Evolutionary conservation across 495 filamentous ascomycete species (phyloP), one percentile per base, ranked within the genome.

Genomic region (Penicillium cosmopolitanum): DNA sequence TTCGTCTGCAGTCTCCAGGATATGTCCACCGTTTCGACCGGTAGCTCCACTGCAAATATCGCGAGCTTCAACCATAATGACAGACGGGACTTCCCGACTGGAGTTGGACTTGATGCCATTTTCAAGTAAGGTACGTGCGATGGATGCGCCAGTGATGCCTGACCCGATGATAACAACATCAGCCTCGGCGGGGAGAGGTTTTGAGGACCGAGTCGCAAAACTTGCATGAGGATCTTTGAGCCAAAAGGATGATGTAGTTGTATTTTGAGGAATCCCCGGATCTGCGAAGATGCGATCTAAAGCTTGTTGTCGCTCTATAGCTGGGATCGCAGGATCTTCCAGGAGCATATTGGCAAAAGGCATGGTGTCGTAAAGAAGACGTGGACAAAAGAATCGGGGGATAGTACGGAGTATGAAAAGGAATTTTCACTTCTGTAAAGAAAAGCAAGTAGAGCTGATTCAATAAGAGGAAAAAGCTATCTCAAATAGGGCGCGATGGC

Each of bases 41-140:
- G 92, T 95, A 16, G 91, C 92, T 15, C 92, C 92, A 76, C 81
- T 91, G 67, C 89, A 93, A 9, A 87, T 84, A 71, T 90, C 86
- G 51, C 91, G 80, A 5, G 91, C 90, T 71, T 96, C 92, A 2
- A 96, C 76, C 80, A 95, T 87, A 1, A 92, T 79, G 1, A 93
- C 70, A 9, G 73, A 80, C 3, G 62, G 68, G 35, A 51, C 23
- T 33, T 55, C 51, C 73, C 60, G 2, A 58, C 65, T 61, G 69
- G 60, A 60, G 1, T 9, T 23, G 50, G 68, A 69, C 55, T 76
- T 31, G 16, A 51, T 12, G 15, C 62, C 47, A 18, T 42, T 70
- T 60, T 82, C 73, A 42, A 80, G 65, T 6, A 96, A 71, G 36
- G 85, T 87, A 15, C 82, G 75, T 2, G 90, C 89, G 3, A 86